Evolutionary conservation across 208 protist species (phyloP).

Genomic region (Crithidia brevicula): DNA sequence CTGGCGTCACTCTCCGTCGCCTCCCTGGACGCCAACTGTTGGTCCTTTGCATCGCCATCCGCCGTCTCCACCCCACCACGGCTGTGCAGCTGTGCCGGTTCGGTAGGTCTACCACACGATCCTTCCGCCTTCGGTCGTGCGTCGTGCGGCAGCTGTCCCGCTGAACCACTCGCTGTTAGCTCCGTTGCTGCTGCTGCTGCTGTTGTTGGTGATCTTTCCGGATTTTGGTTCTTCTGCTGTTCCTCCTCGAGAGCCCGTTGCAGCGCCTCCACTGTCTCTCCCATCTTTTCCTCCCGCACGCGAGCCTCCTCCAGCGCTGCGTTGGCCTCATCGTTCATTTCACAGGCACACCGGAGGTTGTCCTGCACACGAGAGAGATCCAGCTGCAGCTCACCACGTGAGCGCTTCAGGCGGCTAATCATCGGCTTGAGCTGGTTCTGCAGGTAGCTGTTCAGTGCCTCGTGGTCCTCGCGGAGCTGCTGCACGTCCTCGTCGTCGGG

Average conservation of each 20-base stretch:
- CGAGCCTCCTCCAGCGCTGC: slow-evolving; percentile 33
- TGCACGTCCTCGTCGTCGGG: slow-evolving; percentile 3
- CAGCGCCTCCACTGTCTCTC: slow-evolving; percentile 44
- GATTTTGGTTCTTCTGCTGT: slow-evolving; percentile 20
- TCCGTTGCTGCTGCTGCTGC: not conserved
- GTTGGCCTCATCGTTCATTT: slow-evolving; percentile 31
- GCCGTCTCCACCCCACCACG: too few species aligned
- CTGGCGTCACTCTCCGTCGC: not conserved
- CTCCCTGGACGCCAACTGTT: too few species aligned
- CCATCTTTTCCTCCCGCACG: slow-evolving; percentile 49
- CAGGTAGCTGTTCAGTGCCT: slow-evolving; percentile 25
- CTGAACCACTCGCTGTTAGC: not conserved
- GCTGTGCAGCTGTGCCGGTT: slow-evolving; percentile 11
- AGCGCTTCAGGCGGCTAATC: slow-evolving; percentile 17
- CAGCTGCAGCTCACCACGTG: slow-evolving; percentile 36
- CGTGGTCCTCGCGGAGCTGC: slow-evolving; percentile 35
- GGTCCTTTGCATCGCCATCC: too few species aligned
- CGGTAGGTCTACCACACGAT: slow-evolving; percentile 1
- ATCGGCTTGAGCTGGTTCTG: slow-evolving; percentile 23
- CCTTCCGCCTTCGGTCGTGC: slow-evolving; percentile 8
- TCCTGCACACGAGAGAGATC: slow-evolving; percentile 27
- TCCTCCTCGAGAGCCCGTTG: slow-evolving; percentile 32
- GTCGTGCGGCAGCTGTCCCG: not conserved
- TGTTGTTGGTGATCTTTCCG: too few species aligned
- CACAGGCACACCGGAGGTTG: slow-evolving; percentile 23